Base-by-base conservation (phyloP, 257 asterid species). In the Solanum virginianum region DNA sequence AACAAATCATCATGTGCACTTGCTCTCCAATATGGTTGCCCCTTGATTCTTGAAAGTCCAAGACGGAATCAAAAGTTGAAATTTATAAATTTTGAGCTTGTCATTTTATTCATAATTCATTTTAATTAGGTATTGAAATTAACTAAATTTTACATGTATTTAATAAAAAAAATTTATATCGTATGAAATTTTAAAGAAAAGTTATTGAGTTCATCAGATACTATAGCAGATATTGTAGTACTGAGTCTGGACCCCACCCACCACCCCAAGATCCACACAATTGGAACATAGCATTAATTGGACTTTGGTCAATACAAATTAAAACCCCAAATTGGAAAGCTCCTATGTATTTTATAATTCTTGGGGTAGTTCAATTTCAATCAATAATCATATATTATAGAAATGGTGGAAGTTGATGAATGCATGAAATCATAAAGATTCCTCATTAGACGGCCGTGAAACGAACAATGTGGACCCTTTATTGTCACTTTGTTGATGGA, bases 391-490 rank as follows among this genome's bases (percentile, higher is more conserved):
- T 51, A 70, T 81, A 89, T 83, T 15, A 80, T 86, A 87, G 36
- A 70, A 63, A 69, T 86, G 86, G 92, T 93, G 93, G 95, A 85
- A 86, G 60, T 85, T 89, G 95, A 77, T 77, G 82, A 83, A 45
- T 49, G 80, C 85, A 95, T 86, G 89, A 91, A 91, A 90, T 77
- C 82, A 77, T 53, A 88, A 92, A 92, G 91, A 92, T 92, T 93
- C 98, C 95, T 90, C 93, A 91, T 89, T 95, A 92, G 91, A 92
- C 95, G 97, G 97, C 94, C 89, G 51, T 83, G 60, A 85, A 84
- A 91, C 87, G 90, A 89, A 86, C 82, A 85, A 87, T 84, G 91
- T 85, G 91, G 87, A 85, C 93, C 87, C 90, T 72, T 59, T 71
- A 83, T 89, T 93, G 95, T 92, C 97, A 69, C 88, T 84, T 86